Base-by-base conservation (phyloP, 306 rosid species). In the Macrotyloma uniflorum region DNA sequence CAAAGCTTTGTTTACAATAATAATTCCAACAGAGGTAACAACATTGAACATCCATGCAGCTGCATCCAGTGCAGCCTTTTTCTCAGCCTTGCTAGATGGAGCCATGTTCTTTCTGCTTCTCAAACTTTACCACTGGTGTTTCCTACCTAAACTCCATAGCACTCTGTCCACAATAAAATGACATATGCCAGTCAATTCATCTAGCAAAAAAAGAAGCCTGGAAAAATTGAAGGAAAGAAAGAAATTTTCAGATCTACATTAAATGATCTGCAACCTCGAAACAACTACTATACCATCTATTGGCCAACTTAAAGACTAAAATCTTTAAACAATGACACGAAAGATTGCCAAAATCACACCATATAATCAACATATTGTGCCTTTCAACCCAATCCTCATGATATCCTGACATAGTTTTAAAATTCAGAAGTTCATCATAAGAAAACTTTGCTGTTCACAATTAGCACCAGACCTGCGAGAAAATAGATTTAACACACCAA, bases 31-130 rank as follows among this genome's bases (percentile, higher is more conserved):
- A 23, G 97, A 92, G 11, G 97, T 87, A 47, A 90, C 93, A 59
- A 92, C 93, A 77, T 92, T 92, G 87, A 92, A 90, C 95, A 87
- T 80, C 97, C 97, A 92, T 28, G 97, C 89, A 18, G 93, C 95
- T 38, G 87, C 91, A 86, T 92, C 95, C 14, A 63, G 84, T 30
- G 86, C 75, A 20, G 95, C 97, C 78, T 88, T 90, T 84, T 84
- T 84, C 36, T 92, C 95, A 78, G 95, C 93, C 87, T 81, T 92
- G 82, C 89, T 86, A 58, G 88, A 3, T 0, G 90, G 88, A 77
- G 90, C 90, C 92, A 88, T 86, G 83, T 66, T 64, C 43, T 70
- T 64, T 53, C 22, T 57, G 69, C 59, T 75, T 61, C 77, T 53
- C 33, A 70, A 66, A 76, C 69, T 72, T 72, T 24, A 72, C 46